Evolutionary conservation across 1,284 basidiomycete genomes (phyloP).

Genomic region (Vanrija pseudolonga): DNA sequence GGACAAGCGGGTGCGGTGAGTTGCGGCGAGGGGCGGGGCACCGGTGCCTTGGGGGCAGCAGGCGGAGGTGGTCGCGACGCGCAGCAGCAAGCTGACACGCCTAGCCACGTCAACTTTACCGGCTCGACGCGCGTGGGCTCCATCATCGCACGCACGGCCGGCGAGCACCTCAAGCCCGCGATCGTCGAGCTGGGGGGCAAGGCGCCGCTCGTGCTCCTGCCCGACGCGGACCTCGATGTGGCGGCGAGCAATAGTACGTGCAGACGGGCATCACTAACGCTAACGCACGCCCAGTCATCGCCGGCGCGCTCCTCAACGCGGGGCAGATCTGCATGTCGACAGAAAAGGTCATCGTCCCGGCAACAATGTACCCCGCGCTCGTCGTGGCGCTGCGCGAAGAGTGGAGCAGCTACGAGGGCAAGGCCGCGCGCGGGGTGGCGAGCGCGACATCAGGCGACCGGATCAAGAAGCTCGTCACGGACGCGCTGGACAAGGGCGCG

Average conservation of each 20-base stretch:
- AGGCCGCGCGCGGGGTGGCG: slow-evolving; percentile 51
- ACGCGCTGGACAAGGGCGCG: slow-evolving; percentile 57
- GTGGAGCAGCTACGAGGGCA: slow-evolving; percentile 35
- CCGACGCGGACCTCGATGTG: slow-evolving; percentile 61
- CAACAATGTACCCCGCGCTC: slow-evolving; percentile 44
- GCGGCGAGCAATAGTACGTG: slow-evolving; percentile 50
- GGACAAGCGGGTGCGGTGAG: slow-evolving; percentile 52
- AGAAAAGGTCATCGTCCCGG: slow-evolving; percentile 61
- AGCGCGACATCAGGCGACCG: slow-evolving; percentile 55
- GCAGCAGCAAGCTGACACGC: background rate
- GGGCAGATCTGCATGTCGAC: slow-evolving; percentile 70
- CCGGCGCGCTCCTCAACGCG: slow-evolving; percentile 59
- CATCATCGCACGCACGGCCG: slow-evolving; percentile 41
- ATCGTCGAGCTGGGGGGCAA: slow-evolving; percentile 53
- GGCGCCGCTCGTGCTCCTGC: slow-evolving; percentile 54
- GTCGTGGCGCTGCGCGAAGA: slow-evolving; percentile 33
- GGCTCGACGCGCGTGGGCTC: slow-evolving; percentile 51
- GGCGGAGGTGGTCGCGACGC: too few relatives aligned
- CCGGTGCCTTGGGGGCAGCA: too few relatives aligned
- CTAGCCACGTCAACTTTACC: slow-evolving; percentile 49
- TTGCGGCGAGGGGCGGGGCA: too few relatives aligned
- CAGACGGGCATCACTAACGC: slow-evolving; percentile 16
- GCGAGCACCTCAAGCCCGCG: slow-evolving; percentile 48
- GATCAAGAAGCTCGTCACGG: slow-evolving; percentile 55
- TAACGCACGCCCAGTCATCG: slow-evolving; percentile 52